Percentiles rank a stretch among this genome's conserved stretches.
phyloP scores from a whole-genome alignment of 2,329 filamentous ascomycete species.

The Cytospora leucostoma region DNA sequence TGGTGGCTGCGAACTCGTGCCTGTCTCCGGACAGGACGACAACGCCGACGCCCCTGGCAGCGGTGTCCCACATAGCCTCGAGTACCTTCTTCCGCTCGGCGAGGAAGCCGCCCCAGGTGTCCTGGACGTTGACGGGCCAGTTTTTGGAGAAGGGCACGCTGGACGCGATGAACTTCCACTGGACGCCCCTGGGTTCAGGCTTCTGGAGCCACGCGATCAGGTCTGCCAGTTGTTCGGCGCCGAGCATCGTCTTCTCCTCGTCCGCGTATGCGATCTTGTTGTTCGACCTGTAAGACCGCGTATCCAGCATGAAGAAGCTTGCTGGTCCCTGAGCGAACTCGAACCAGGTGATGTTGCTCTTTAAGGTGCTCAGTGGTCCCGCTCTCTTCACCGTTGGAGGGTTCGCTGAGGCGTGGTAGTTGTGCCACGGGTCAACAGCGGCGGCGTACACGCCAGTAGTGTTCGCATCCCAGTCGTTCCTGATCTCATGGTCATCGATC shows the following conservation, averaged over 20 bases:
- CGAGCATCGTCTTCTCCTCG: conserved; percentile 82
- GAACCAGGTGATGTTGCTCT: conserved; percentile 73
- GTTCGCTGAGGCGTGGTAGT: conserved; percentile 85
- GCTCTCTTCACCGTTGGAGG: conserved; percentile 67
- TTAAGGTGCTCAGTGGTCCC: conserved; percentile 41
- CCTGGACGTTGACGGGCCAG: conserved; percentile 83
- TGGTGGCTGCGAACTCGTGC: conserved; percentile 95
- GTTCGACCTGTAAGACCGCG: conserved; percentile 79
- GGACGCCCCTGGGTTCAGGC: conserved; percentile 73
- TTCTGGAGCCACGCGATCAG: conserved; percentile 74
- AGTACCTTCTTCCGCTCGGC: conserved; percentile 76
- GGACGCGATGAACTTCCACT: conserved; percentile 91
- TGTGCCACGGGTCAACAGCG: conserved; percentile 80
- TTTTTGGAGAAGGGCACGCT: conserved; percentile 97
- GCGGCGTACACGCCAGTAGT: conserved; percentile 76
- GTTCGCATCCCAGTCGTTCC: conserved; percentile 85
- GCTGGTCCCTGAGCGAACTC: conserved; percentile 87
- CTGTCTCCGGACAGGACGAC: conserved; percentile 86
- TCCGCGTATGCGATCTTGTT: conserved; percentile 61
- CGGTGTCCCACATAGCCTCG: conserved; percentile 88
- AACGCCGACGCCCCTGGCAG: conserved; percentile 73
- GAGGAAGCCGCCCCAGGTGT: conserved; percentile 95
- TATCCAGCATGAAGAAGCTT: conserved; percentile 93
- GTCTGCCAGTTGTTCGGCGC: conserved; percentile 73
- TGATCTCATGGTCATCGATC: conserved; percentile 94